These are phyloP conservation scores for Vitis rupestris DNA, from an alignment of 164 flowering plant genomes.

Conservation along the genomic window DNA sequence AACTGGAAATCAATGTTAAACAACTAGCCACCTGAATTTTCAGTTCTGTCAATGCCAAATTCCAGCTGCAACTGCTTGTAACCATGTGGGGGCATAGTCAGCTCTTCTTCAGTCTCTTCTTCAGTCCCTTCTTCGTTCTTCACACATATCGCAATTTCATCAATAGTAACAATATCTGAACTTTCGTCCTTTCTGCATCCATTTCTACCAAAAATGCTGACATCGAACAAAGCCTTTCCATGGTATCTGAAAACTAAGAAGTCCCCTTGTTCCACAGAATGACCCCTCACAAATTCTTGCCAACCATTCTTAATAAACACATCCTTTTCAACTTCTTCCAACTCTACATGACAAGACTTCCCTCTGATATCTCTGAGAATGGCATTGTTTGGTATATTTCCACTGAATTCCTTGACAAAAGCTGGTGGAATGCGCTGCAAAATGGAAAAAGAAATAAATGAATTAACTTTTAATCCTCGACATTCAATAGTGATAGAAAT, in stretches of 20 bases:
- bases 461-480: not conserved
- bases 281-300: slow-evolving; percentile 21
- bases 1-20: not conserved
- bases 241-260: slow-evolving; percentile 22
- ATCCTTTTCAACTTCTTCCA: slow-evolving; percentile 9
- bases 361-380: slow-evolving; percentile 11
- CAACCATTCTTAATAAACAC: slow-evolving; percentile 26
- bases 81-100: slow-evolving; percentile 1
- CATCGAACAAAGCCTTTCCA: slow-evolving; percentile 14
- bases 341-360: slow-evolving; percentile 14
- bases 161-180: not conserved
- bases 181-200: slow-evolving; percentile 17
- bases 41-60: not conserved
- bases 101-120: not conserved
- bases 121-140: slow-evolving; percentile 11
- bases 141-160: not conserved
- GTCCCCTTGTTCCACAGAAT: slow-evolving; percentile 19
- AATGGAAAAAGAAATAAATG: not conserved
- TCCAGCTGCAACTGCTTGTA: not conserved
- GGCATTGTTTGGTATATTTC: slow-evolving; percentile 8
- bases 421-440: slow-evolving; percentile 33
- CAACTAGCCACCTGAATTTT: slow-evolving; percentile 7
- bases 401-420: slow-evolving; percentile 20
- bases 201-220: slow-evolving; percentile 19
- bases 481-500: not conserved